phyloP scores from a whole-genome alignment of 805 yeast genomes.

The Candida tibetensis region DNA sequence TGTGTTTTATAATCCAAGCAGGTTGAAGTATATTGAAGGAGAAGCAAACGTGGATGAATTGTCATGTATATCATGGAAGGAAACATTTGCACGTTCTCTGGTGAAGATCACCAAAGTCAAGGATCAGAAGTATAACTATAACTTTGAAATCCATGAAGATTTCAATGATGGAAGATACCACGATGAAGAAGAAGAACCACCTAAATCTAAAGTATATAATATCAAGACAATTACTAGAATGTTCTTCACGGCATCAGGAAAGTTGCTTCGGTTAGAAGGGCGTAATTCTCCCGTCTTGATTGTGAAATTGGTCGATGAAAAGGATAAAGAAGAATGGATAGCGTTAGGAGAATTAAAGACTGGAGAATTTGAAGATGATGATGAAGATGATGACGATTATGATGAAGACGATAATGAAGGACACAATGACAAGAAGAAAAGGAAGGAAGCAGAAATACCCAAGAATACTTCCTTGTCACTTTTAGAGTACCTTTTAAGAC shows the following conservation, averaged over 20 bases:
- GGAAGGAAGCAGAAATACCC: background rate
- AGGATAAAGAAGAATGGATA: constrained; percentile 18
- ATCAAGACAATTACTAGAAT: constrained; percentile 46
- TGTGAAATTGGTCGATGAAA: constrained; percentile 39
- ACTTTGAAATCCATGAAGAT: constrained; percentile 49
- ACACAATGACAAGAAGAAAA: constrained; percentile 1
- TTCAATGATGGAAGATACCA: constrained; percentile 74
- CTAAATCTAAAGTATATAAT: constrained; percentile 32
- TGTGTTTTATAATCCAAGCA: constrained; percentile 57
- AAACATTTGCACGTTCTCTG: constrained; percentile 57
- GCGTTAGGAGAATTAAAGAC: constrained; percentile 18
- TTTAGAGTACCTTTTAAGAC: constrained; percentile 60
- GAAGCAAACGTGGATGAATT: constrained; percentile 16
- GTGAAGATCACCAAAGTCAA: constrained; percentile 37
- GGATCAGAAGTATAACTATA: constrained; percentile 37
- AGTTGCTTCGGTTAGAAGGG: constrained; percentile 59
- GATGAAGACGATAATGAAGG: constrained; percentile 4
- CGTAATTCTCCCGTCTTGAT: constrained; percentile 64
- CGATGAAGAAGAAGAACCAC: constrained; percentile 49
- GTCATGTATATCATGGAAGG: constrained; percentile 66
- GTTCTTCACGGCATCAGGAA: constrained; percentile 71
- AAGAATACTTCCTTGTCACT: constrained; percentile 46
- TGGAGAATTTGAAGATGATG: constrained; percentile 13
- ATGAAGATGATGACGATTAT: constrained; percentile 10
- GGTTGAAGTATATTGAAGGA: constrained; percentile 30